Evolutionary conservation across 768 basidiomycete genomes (phyloP).

Genomic region (Fomitopsis serialis): DNA sequence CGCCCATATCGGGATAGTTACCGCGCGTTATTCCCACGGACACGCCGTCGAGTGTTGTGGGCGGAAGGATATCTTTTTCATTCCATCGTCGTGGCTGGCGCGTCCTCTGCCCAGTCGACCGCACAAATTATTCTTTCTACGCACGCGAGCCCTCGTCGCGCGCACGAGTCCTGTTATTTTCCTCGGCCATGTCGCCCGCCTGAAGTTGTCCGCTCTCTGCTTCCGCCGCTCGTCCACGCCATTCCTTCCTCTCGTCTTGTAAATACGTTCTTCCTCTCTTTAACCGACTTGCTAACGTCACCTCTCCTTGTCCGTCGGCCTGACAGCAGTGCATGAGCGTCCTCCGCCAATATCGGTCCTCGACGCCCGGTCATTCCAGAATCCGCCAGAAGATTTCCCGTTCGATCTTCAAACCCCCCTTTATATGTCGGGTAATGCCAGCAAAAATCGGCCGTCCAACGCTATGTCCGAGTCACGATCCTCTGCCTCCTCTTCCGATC

Average conservation of each 20-base stretch:
- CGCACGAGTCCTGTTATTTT: conserved; percentile 6
- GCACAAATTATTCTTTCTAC: neutral
- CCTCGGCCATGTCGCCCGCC: conserved; percentile 14
- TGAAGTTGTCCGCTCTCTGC: conserved; percentile 14
- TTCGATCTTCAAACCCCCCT: conserved; percentile 10
- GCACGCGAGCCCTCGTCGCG: neutral
- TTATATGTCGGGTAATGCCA: conserved; percentile 16
- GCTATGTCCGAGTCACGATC: conserved; percentile 19
- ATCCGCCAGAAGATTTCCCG: conserved; percentile 14
- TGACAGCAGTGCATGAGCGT: conserved; percentile 15
- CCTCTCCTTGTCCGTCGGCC: neutral
- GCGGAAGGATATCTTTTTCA: conserved; percentile 7
- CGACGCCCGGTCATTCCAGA: conserved; percentile 14
- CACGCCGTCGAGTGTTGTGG: neutral
- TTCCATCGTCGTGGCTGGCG: conserved; percentile 12
- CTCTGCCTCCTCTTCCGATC: conserved; percentile 13
- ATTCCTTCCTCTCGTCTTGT: conserved; percentile 5
- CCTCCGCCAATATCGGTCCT: conserved; percentile 9
- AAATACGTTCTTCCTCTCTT: conserved; percentile 4
- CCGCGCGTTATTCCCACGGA: neutral
- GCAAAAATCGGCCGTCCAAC: conserved; percentile 8
- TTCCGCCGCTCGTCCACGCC: conserved; percentile 3
- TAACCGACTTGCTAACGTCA: conserved; percentile 1
- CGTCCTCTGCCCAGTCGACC: conserved; percentile 4
- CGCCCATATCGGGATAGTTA: neutral